Evolutionary conservation across 2,329 filamentous ascomycete genomes (phyloP).

Genomic region (Penicillium sp.): DNA sequence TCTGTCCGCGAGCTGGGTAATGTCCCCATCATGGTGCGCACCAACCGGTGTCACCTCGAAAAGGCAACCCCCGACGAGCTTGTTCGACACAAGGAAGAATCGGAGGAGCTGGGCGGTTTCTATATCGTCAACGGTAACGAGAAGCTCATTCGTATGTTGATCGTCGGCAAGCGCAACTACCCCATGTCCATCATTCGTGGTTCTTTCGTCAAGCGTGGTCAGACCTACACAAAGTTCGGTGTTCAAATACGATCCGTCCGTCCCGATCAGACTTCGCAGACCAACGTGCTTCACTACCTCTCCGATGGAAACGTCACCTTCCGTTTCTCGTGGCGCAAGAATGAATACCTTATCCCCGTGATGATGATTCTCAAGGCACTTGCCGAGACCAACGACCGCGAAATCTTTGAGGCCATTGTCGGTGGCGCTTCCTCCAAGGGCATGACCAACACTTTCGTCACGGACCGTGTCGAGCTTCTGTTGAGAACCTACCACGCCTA

Average conservation of each 20-base stretch:
- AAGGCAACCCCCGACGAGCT: constrained; percentile 78
- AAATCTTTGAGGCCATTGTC: constrained; percentile 92
- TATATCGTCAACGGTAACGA: constrained; percentile 98
- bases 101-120: constrained; percentile 93
- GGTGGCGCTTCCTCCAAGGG: constrained; percentile 73
- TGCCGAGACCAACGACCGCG: constrained; percentile 91
- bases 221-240: constrained; percentile 83
- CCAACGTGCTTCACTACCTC: constrained; percentile 93
- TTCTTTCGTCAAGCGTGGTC: constrained; percentile 83
- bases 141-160: constrained; percentile 89
- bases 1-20: constrained; percentile 81
- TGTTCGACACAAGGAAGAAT: constrained; percentile 86
- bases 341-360: constrained; percentile 91
- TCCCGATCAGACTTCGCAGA: constrained; percentile 97
- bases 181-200: constrained; percentile 90
- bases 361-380: constrained; percentile 97
- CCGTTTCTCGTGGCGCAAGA: constrained; percentile 96
- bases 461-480: constrained; percentile 87
- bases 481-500: constrained; percentile 93
- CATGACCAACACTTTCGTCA: constrained; percentile 84
- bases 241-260: constrained; percentile 88
- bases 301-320: constrained; percentile 95
- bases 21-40: constrained; percentile 92
- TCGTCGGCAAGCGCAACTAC: constrained; percentile 87
- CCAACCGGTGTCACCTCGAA: constrained; percentile 86